Conservation (phyloP, 129 eudicot species). For the sunflower (Helianthus annuus) region HanXRQr2.0-SUNRISE NC_035440.2:165089971-165090470, state of each 20-base stretch:
- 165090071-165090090: constrained; percentile 21
- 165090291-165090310: constrained; percentile 77
- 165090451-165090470: constrained; percentile 66
- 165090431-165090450: constrained; percentile 60
- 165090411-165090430: constrained; percentile 57
- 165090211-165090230: constrained; percentile 99
- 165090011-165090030: constrained; percentile 41
- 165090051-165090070: constrained; percentile 58
- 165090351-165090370: background rate
- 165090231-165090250: constrained; percentile 52
- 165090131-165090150: constrained; percentile 72
- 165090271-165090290: constrained; percentile 26
- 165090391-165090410: constrained; percentile 41
- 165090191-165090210: constrained; percentile 89
- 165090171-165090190: constrained; percentile 67
- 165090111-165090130: constrained; percentile 68
- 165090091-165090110: constrained; percentile 35
- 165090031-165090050: constrained; percentile 64
- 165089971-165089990: constrained; percentile 73
- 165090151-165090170: constrained; percentile 77
- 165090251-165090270: constrained; percentile 23
- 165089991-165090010: constrained; percentile 32
- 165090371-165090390: constrained; percentile 25
- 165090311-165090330: constrained; percentile 22
- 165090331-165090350: background rate